These are phyloP conservation scores for Vaccinium myrtillus DNA, from an alignment of 148 eudicot species.

Conservation along the genomic window DNA sequence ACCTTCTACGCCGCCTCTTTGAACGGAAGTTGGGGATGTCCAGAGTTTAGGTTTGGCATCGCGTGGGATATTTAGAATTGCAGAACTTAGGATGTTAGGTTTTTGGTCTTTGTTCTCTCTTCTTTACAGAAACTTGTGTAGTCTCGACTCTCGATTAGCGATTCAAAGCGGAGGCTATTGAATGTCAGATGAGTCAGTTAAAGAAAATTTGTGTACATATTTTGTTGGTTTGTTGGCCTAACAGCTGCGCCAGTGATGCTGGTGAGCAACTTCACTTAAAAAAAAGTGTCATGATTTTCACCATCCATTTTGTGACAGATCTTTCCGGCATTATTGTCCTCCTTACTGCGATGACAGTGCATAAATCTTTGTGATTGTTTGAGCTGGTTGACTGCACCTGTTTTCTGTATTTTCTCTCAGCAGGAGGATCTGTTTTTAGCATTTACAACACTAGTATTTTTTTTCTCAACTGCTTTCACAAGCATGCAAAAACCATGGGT, in stretches of 20 bases:
- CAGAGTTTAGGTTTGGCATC: conserved; percentile 46
- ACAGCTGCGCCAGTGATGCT: background rate
- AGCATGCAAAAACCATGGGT: background rate
- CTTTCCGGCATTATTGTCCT: background rate
- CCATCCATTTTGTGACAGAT: background rate
- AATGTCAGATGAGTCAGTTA: background rate
- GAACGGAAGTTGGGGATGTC: conserved; percentile 64
- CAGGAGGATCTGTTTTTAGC: background rate
- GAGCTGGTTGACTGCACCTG: background rate
- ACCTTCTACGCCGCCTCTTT: conserved; percentile 68
- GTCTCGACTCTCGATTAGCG: background rate
- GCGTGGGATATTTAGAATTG: background rate
- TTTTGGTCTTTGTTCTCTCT: background rate
- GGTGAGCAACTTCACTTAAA: background rate
- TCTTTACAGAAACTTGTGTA: background rate
- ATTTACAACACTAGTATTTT: background rate
- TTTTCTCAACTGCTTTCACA: background rate
- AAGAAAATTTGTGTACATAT: background rate
- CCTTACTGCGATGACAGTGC: background rate
- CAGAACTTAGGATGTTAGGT: background rate
- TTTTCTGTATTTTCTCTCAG: background rate
- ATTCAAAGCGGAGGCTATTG: background rate
- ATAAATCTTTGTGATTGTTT: background rate
- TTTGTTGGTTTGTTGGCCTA: background rate
- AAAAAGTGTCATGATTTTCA: background rate